A percentile compares a stretch with the other conserved stretches of the same genome.
phyloP scores from a whole-genome alignment of 2,329 filamentous ascomycete genomes.

The Aaosphaeria arxii region DNA sequence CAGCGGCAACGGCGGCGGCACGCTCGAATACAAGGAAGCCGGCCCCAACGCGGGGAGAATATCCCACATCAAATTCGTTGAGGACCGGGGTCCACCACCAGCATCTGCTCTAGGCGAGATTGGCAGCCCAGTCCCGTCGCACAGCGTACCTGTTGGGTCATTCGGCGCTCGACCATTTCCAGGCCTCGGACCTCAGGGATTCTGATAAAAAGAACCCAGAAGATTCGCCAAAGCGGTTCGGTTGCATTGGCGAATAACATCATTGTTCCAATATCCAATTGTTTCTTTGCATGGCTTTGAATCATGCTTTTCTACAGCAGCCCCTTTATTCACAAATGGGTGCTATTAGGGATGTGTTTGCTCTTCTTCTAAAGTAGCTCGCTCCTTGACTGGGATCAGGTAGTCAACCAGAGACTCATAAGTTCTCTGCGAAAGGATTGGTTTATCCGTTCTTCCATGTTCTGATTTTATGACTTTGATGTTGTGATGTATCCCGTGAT shows the following conservation, averaged over 20 bases:
- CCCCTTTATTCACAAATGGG: neutral
- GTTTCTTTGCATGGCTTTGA: neutral
- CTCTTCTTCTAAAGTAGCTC: neutral
- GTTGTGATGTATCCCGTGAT: too few relatives aligned
- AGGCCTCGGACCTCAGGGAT: slow-evolving; percentile 28
- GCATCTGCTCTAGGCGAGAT: slow-evolving; percentile 44
- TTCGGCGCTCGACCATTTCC: slow-evolving; percentile 31
- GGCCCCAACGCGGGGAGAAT: slow-evolving; percentile 30
- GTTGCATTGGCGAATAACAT: neutral
- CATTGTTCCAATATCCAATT: neutral
- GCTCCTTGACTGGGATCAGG: neutral
- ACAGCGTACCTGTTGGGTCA: slow-evolving; percentile 36
- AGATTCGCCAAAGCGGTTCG: neutral
- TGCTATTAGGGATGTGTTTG: neutral
- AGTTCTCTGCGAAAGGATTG: neutral
- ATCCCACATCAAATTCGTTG: slow-evolving; percentile 44
- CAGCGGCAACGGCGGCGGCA: slow-evolving; percentile 77
- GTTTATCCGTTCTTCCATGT: neutral
- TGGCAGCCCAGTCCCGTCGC: slow-evolving; percentile 45
- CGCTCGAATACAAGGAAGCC: slow-evolving; percentile 67
- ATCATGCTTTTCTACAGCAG: neutral
- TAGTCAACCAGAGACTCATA: neutral
- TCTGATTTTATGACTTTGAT: too few relatives aligned
- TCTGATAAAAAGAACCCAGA: slow-evolving; percentile 9
- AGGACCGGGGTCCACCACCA: slow-evolving; percentile 23